Evolutionary conservation across 2,329 filamentous ascomycete species (phyloP), one percentile per base, ranked within the genome.

Genomic region (Neopestalotiopsis sp.): DNA sequence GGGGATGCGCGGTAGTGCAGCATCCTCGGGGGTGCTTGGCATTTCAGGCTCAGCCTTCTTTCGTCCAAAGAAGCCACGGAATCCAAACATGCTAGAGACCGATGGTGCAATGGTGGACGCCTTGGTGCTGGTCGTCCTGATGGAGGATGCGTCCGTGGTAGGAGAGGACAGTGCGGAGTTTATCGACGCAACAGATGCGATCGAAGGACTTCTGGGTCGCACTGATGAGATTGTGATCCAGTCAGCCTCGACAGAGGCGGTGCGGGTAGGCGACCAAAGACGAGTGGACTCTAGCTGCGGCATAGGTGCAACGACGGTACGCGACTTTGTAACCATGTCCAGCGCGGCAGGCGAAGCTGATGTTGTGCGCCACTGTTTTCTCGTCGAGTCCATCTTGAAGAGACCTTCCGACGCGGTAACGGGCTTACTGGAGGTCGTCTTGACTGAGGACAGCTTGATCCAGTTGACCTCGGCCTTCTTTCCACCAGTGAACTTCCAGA

Each of bases 301-400:
- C 13, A 75, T 42, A 4, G 75, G 67, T 45, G 68, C 67, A 61
- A 75, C 69, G 45, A 72, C 71, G 60, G 73, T 72, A 63, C 81
- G 78, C 68, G 74, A 74, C 71, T 78, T 82, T 68, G 78, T 77
- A 56, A 68, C 66, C 69, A 81, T 79, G 45, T 74, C 68, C 13
- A 81, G 69, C 24, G 78, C 78, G n/a, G 75, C 78, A n/a, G 78
- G 78, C 5, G 75, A 72, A 32, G 75, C 74, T 3, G 73, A 71
- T 28, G 80, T 79, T 12, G 75, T 78, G 52, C 77, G 77, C 69
- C 76, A 80, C 49, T 71, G 69, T 34, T 72, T 74, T 38, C 66
- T 49, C 38, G 30, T 30, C 7, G 66, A 13, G 56, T 67, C 66
- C 32, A 57, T 24, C 49, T 34, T 60, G 58, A 67, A 67, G 56